phyloP scores from a whole-genome alignment of 352 stramenopile species.

The Albugo candida region DNA sequence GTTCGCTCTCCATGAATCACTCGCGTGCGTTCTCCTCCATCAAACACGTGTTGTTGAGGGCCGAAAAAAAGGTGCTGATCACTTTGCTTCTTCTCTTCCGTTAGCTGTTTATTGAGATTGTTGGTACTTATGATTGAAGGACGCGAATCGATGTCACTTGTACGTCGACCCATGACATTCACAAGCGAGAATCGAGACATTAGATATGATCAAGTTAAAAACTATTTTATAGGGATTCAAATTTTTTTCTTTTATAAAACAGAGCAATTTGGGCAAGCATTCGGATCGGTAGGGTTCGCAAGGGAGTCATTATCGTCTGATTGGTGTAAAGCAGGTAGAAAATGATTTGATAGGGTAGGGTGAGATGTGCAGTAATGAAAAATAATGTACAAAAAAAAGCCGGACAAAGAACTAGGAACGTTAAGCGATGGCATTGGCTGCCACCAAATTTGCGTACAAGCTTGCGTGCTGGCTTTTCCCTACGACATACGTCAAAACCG shows the following conservation, averaged over 20 bases:
- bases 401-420: too few species aligned
- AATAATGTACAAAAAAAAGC: too few species aligned
- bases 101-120: conserved; percentile 56
- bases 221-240: too few species aligned
- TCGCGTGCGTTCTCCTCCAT: conserved; percentile 47
- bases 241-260: too few species aligned
- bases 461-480: conserved; percentile 68
- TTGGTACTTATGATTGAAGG: conserved; percentile 45
- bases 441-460: conserved; percentile 36
- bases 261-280: too few species aligned
- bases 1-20: conserved; percentile 76
- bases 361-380: too few species aligned
- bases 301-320: too few species aligned
- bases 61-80: conserved; percentile 73
- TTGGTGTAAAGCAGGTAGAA: too few species aligned
- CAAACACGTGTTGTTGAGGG: conserved; percentile 44
- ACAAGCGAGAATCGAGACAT: conserved; percentile 75
- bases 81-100: conserved; percentile 26
- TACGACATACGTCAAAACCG: conserved; percentile 51
- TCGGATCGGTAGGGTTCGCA: too few species aligned
- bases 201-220: too few species aligned
- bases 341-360: too few species aligned
- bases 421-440: too few species aligned
- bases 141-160: conserved; percentile 19
- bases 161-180: conserved; percentile 32